A percentile compares a stretch with the other conserved stretches of the same genome.
Conservation (phyloP, 495 filamentous ascomycete species). For the Podospora tetraspora region DNA sequence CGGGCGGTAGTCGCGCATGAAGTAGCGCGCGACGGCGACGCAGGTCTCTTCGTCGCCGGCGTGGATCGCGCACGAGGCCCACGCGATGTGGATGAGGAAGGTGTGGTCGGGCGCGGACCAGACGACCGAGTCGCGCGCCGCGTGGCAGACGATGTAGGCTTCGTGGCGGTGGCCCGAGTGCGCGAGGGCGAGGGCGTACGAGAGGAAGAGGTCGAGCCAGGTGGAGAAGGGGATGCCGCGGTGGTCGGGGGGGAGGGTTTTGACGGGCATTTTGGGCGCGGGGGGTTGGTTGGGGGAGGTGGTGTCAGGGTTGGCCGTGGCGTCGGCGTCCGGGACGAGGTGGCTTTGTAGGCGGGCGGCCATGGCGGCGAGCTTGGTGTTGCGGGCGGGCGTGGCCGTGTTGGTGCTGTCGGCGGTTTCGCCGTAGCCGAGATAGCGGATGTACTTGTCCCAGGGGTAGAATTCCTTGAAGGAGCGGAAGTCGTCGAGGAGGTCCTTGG, state of each 20-base stretch:
- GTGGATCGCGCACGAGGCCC: slow-evolving; percentile 77
- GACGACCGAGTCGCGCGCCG: slow-evolving; percentile 68
- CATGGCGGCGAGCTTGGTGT: slow-evolving; percentile 64
- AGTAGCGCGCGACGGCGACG: slow-evolving; percentile 64
- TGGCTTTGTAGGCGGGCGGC: slow-evolving; percentile 57
- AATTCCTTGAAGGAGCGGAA: slow-evolving; percentile 73
- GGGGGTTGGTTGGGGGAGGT: neutral
- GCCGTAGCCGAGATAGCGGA: slow-evolving; percentile 63
- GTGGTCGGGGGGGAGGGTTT: slow-evolving; percentile 55
- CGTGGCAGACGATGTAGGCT: slow-evolving; percentile 70
- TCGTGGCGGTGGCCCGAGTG: slow-evolving; percentile 50
- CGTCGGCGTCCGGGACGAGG: slow-evolving; percentile 30
- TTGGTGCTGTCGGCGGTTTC: slow-evolving; percentile 41
- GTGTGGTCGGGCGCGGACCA: slow-evolving; percentile 65
- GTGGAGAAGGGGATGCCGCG: slow-evolving; percentile 70
- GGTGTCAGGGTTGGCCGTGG: neutral
- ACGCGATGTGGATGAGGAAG: slow-evolving; percentile 72
- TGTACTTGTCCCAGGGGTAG: slow-evolving; percentile 67
- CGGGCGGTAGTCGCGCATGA: slow-evolving; percentile 80
- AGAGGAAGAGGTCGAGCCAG: slow-evolving; percentile 88
- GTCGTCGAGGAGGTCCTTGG: slow-evolving; percentile 68
- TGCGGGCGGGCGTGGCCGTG: slow-evolving; percentile 42
- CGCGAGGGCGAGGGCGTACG: slow-evolving; percentile 72
- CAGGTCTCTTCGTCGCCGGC: slow-evolving; percentile 74
- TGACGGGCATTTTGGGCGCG: slow-evolving; percentile 18